Conservation (phyloP, 306 rosid genomes). For the Cucumis melo region DNA sequence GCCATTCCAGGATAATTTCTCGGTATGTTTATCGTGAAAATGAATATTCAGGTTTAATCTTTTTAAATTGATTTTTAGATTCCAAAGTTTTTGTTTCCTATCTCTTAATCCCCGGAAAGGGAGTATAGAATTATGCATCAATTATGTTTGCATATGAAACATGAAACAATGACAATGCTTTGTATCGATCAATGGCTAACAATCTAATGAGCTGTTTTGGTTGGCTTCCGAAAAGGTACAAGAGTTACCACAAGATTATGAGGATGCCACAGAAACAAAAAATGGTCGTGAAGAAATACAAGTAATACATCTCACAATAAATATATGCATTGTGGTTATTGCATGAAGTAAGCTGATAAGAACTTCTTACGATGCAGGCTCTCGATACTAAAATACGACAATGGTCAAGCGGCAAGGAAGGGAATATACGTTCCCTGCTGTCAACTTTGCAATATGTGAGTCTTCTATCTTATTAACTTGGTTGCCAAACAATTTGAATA, state of each 20-base stretch:
- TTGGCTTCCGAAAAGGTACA: slow-evolving; percentile 33
- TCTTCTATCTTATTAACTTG: neutral
- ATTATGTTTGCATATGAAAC: neutral
- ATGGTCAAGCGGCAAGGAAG: slow-evolving; percentile 91
- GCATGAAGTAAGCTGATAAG: neutral
- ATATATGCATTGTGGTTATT: neutral
- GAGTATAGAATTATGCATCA: neutral
- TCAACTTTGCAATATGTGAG: slow-evolving; percentile 85
- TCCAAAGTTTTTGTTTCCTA: neutral
- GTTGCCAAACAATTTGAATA: neutral
- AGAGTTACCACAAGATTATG: slow-evolving; percentile 46
- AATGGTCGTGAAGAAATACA: slow-evolving; percentile 33
- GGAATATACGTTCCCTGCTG: slow-evolving; percentile 79
- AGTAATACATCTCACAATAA: slow-evolving; percentile 22
- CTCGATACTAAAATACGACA: slow-evolving; percentile 59
- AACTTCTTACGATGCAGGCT: slow-evolving; percentile 30
- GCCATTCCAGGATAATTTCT: slow-evolving; percentile 41
- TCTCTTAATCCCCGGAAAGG: neutral
- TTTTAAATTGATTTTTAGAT: neutral
- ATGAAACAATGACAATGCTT: neutral
- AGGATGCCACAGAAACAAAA: slow-evolving; percentile 16
- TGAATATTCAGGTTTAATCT: neutral
- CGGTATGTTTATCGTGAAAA: slow-evolving; percentile 23
- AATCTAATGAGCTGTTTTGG: slow-evolving; percentile 7
- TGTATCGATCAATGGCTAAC: neutral